These are phyloP conservation scores for Termitomyces sp. DNA, from an alignment of 1,284 basidiomycete genomes.

Conservation along the genomic window DNA sequence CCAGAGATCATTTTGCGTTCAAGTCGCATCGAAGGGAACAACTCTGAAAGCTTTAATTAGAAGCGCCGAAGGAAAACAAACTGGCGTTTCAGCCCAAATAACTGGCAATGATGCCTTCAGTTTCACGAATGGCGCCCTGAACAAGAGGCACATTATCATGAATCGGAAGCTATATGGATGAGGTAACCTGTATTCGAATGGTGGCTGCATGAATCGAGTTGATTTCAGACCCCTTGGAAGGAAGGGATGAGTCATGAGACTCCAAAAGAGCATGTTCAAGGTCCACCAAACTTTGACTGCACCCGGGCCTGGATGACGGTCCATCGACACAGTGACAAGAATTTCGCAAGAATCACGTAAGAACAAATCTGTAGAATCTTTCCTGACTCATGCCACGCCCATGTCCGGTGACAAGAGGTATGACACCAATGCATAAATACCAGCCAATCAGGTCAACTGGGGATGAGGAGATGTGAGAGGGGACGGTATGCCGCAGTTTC, in stretches of 20 bases:
- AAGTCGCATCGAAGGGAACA: neutral
- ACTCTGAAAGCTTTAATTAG: neutral
- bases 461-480: neutral
- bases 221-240: neutral
- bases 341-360: neutral
- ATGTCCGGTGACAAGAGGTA: constrained; percentile 1
- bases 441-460: constrained; percentile 8
- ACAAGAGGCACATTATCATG: neutral
- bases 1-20: neutral
- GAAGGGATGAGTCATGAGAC: neutral
- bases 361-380: neutral
- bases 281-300: neutral
- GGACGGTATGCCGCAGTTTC: neutral
- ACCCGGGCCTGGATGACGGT: neutral
- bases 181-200: neutral
- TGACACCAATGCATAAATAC: constrained; percentile 1
- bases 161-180: neutral
- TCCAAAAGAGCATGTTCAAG: neutral
- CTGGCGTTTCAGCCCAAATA: neutral
- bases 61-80: neutral
- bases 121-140: neutral
- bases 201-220: neutral
- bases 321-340: neutral
- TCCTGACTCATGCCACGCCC: neutral
- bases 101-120: neutral